Conservation (phyloP, 73 alveolate genomes). For the Stentor coeruleus region DNA sequence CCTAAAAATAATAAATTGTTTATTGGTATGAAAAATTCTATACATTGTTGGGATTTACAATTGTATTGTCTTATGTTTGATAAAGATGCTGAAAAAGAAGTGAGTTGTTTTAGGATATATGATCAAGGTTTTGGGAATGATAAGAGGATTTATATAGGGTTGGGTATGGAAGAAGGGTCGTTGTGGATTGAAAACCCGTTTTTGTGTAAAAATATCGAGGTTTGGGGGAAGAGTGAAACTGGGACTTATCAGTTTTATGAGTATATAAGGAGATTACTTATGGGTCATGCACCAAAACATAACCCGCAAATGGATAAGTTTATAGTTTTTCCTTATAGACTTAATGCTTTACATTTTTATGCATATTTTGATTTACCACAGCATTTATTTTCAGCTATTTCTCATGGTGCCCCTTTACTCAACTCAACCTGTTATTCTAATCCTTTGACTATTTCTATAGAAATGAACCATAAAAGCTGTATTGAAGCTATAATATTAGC, state of each 20-base stretch:
- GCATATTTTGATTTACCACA: not conserved
- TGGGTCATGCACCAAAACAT: not conserved
- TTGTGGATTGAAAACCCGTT: not conserved
- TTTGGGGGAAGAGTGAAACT: not conserved
- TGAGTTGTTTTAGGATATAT: not conserved
- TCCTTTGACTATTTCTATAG: not conserved
- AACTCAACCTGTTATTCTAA: not conserved
- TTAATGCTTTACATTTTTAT: conserved; percentile 11
- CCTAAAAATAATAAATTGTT: not conserved
- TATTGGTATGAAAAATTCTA: not conserved
- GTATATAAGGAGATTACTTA: not conserved
- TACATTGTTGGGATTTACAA: not conserved
- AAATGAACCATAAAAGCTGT: not conserved
- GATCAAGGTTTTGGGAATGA: not conserved
- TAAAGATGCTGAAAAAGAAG: not conserved
- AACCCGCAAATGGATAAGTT: conserved; percentile 1
- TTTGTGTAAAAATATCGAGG: not conserved
- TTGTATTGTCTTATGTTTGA: not conserved
- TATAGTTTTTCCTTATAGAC: conserved; percentile 1
- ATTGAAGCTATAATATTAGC: not conserved
- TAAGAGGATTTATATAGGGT: not conserved
- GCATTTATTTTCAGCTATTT: not conserved
- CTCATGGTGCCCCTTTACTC: not conserved
- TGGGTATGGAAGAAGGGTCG: not conserved
- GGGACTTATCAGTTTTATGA: not conserved